Evolutionary conservation across 2,329 filamentous ascomycete genomes (phyloP), one percentile per base, ranked within the genome.

Genomic region (Curvularia lunata): DNA sequence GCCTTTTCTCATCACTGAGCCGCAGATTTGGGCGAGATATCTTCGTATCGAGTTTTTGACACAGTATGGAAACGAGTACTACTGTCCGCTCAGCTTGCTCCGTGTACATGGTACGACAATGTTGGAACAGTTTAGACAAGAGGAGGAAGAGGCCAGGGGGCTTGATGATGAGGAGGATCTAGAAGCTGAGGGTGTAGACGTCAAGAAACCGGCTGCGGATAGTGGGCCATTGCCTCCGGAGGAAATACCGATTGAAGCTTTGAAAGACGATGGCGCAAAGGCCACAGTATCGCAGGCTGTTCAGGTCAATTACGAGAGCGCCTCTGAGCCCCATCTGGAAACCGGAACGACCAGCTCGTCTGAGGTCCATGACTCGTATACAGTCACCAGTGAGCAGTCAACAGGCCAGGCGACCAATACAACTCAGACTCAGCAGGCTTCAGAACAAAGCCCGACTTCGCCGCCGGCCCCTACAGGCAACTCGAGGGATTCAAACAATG

Each of bases 41-140:
- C 78, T 99, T 41, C 87, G 92, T 23, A 87, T 99, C 57, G 95
- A 99, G 73, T 95, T 98, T 63, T 76, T 98, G 48, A 92, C 88
- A 4, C 94, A 99, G 74, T 99, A 94, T 75, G 95, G 95, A 8
- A 96, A 93, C 67, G 95, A 99, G 74, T 99, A 91, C 75, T 99
- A 97, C 75, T 99, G 95, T 71, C 95, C 95, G 0, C 81, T 99
- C 16, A 97, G 94, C 59, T 79, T 99, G 18, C 82, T 99, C 52
- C 87, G 95, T 53, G 90, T 99, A 5, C 95, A 99, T 77, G 95
- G 95, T 6, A 97, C 88, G 19, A 90, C 94, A 0, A 95, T 97
- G 81, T 90, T 99, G 88, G 86, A 98, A 68, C 92, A 99, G 74
- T 93, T 94, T 55, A 91, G 91, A 80, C 92, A 94, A 72, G 91